Conservation (phyloP, 23 red algal species). For the Gracilariopsis chorda region DNA sequence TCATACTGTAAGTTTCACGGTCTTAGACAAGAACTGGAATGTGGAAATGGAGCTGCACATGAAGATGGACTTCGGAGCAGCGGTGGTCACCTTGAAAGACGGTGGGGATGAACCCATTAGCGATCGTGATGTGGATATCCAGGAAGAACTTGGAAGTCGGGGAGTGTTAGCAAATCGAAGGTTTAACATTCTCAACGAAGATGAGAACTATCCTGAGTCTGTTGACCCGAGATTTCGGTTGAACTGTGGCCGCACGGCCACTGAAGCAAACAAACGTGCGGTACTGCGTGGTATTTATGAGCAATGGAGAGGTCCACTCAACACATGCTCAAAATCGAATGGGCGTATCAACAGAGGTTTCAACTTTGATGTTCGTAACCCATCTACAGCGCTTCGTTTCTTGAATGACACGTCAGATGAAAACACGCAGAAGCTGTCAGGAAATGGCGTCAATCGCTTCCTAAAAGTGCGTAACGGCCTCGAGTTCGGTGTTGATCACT, state of each 20-base stretch:
- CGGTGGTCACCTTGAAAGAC: not conserved
- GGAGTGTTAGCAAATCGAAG: not conserved
- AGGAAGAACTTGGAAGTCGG: not conserved
- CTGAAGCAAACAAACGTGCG: not conserved
- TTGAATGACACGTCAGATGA: not conserved
- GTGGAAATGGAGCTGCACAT: slow-evolving; percentile 7
- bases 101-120: not conserved
- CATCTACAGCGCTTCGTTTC: slow-evolving; percentile 28
- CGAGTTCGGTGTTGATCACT: not conserved
- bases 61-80: slow-evolving; percentile 31
- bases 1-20: slow-evolving; percentile 14
- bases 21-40: not conserved
- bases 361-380: slow-evolving; percentile 32
- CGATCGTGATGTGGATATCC: not conserved
- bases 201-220: not conserved
- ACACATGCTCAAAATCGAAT: not conserved
- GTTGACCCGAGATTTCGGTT: not conserved
- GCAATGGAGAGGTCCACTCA: slow-evolving; percentile 25
- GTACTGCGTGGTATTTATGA: slow-evolving; percentile 30
- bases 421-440: not conserved
- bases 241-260: not conserved
- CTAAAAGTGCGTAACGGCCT: not conserved
- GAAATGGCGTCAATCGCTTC: not conserved
- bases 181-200: slow-evolving; percentile 4
- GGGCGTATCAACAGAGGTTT: not conserved